Conservation (phyloP, 306 rosid species). For the Sophora flavescens region DNA sequence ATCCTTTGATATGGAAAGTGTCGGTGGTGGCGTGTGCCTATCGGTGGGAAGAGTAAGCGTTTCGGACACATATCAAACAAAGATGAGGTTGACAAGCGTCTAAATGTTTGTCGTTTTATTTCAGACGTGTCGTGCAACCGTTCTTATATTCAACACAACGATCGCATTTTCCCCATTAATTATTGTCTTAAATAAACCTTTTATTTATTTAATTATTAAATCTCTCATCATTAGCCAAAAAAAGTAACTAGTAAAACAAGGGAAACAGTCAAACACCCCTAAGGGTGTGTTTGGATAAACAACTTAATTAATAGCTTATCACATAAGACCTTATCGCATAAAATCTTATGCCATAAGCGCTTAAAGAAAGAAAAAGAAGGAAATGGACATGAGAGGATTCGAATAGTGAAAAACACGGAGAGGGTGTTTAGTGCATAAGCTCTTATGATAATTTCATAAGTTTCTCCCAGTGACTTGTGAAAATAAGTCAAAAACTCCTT, state of each 20-base stretch:
- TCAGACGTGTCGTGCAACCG: constrained; percentile 26
- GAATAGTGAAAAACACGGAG: no score
- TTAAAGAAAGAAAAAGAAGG: no score
- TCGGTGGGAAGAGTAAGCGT: constrained; percentile 10
- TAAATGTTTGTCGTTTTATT: constrained; percentile 35
- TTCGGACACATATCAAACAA: neutral
- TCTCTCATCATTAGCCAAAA: neutral
- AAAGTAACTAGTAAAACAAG: neutral
- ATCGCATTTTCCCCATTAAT: neutral
- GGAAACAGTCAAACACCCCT: no score
- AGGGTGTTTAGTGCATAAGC: no score
- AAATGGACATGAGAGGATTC: no score
- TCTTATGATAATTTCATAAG: no score
- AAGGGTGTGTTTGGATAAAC: no score
- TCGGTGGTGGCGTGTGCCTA: constrained; percentile 13
- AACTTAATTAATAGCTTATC: no score
- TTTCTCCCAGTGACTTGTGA: no score
- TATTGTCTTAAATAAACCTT: neutral
- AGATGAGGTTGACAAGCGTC: constrained; percentile 23
- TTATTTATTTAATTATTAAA: neutral
- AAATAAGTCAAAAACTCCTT: no score
- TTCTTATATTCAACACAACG: neutral
- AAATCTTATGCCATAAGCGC: no score
- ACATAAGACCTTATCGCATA: no score
- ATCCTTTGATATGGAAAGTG: neutral